phyloP scores from a whole-genome alignment of 768 basidiomycete species.

The Hemileccinum rubropunctum region DNA sequence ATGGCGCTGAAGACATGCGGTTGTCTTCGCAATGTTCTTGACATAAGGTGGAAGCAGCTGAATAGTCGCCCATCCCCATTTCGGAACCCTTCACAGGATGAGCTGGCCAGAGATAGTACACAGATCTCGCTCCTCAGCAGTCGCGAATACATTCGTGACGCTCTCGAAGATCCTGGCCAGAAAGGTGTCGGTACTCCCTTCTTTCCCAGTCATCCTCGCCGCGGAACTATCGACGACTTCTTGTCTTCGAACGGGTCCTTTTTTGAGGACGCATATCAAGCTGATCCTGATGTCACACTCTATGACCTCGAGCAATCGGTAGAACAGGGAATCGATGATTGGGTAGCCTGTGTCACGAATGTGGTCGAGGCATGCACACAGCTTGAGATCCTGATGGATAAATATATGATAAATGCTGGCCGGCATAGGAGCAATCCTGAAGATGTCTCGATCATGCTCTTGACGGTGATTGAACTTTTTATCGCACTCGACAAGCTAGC shows the following conservation, averaged over 20 bases:
- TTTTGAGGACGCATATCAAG: not conserved
- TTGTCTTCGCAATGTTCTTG: slow-evolving; percentile 17
- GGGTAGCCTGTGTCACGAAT: slow-evolving; percentile 21
- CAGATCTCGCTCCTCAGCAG: slow-evolving; percentile 32
- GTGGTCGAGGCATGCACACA: slow-evolving; percentile 1
- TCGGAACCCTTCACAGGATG: slow-evolving; percentile 7
- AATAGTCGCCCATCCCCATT: slow-evolving; percentile 20
- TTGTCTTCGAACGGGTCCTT: slow-evolving; percentile 11
- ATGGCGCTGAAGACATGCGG: slow-evolving; percentile 34
- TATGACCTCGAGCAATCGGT: slow-evolving; percentile 37
- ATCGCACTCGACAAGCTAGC: slow-evolving; percentile 27
- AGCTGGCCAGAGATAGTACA: slow-evolving; percentile 26
- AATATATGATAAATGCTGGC: slow-evolving; percentile 25
- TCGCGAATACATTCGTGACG: slow-evolving; percentile 23
- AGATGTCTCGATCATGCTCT: slow-evolving; percentile 37
- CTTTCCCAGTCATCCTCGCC: not conserved
- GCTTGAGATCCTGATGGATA: slow-evolving; percentile 16
- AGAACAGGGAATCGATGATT: slow-evolving; percentile 28
- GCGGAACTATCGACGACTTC: slow-evolving; percentile 11
- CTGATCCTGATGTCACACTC: slow-evolving; percentile 15
- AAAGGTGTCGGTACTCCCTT: slow-evolving; percentile 9
- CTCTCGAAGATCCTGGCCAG: slow-evolving; percentile 6
- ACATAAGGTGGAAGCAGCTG: slow-evolving; percentile 34
- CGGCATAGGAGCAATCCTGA: slow-evolving; percentile 35
- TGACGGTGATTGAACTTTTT: slow-evolving; percentile 33